These are phyloP conservation scores for Rusavskia elegans DNA, from an alignment of 495 filamentous ascomycete species.

Conservation along the genomic window DNA sequence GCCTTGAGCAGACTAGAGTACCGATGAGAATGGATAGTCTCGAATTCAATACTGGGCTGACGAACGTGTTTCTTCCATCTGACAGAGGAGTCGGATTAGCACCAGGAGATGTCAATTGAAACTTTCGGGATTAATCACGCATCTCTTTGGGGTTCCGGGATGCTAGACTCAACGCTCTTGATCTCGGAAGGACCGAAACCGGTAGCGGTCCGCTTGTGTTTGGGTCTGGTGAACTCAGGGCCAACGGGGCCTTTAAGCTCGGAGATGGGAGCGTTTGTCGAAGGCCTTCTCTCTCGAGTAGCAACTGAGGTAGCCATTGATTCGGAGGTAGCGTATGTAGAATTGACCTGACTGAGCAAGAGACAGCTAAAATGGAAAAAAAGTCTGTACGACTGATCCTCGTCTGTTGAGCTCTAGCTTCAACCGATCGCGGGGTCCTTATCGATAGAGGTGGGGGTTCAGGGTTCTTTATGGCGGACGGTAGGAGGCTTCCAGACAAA, in stretches of 20 bases:
- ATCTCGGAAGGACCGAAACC: slow-evolving; percentile 83
- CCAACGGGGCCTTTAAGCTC: slow-evolving; percentile 70
- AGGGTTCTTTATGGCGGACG: too few species aligned
- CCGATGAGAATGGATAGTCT: not conserved
- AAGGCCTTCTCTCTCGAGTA: slow-evolving; percentile 52
- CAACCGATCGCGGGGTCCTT: too few species aligned
- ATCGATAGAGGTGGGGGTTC: too few species aligned
- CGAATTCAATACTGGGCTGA: not conserved
- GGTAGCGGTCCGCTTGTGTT: slow-evolving; percentile 88
- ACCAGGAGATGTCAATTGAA: not conserved
- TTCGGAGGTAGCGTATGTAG: too few species aligned
- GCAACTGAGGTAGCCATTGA: slow-evolving; percentile 16
- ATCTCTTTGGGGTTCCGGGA: slow-evolving; percentile 77
- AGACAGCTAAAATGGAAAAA: too few species aligned
- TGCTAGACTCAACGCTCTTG: slow-evolving; percentile 77
- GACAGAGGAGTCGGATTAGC: slow-evolving; percentile 2
- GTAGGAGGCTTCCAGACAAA: too few species aligned
- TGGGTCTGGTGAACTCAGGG: slow-evolving; percentile 57
- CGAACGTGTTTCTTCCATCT: slow-evolving; percentile 72
- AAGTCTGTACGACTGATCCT: too few species aligned
- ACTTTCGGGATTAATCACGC: slow-evolving; percentile 33
- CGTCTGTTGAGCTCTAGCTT: too few species aligned
- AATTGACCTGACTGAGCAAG: too few species aligned
- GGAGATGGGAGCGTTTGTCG: slow-evolving; percentile 63
- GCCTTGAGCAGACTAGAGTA: slow-evolving; percentile 37